phyloP scores from a whole-genome alignment of 1,139 yeast species.

The Candida pseudocylindracea region DNA sequence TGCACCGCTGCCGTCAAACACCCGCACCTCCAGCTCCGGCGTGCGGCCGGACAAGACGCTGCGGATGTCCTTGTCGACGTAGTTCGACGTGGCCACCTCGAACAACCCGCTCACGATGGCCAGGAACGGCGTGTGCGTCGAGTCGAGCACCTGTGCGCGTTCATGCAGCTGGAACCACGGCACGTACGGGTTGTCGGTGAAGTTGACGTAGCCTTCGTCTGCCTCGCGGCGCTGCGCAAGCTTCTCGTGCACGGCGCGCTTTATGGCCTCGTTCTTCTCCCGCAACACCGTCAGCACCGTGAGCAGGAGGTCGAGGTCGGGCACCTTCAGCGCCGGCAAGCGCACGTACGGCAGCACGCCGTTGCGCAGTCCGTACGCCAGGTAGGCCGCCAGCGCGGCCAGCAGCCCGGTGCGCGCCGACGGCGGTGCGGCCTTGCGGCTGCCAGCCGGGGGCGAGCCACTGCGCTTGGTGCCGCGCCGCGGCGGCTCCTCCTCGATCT shows the following conservation, averaged over 20 bases:
- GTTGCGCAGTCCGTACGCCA: no score
- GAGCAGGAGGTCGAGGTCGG: slow-evolving; percentile 61
- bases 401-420: background rate
- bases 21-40: slow-evolving; percentile 17
- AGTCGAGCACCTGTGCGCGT: slow-evolving; percentile 32
- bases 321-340: slow-evolving; percentile 75
- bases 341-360: slow-evolving; percentile 41
- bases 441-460: no score
- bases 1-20: slow-evolving; percentile 24
- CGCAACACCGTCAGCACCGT: slow-evolving; percentile 58
- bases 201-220: slow-evolving; percentile 59
- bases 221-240: slow-evolving; percentile 48
- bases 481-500: slow-evolving; percentile 13
- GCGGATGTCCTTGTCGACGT: slow-evolving; percentile 15
- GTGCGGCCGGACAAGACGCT: slow-evolving; percentile 18
- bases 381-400: slow-evolving; percentile 14
- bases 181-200: slow-evolving; percentile 78
- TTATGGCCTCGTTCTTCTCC: slow-evolving; percentile 61
- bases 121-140: slow-evolving; percentile 62
- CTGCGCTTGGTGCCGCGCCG: background rate
- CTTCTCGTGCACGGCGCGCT: slow-evolving; percentile 65
- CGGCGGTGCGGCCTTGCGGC: no score
- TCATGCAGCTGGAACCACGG: slow-evolving; percentile 60
- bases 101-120: slow-evolving; percentile 36
- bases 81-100: slow-evolving; percentile 43